Conservation (phyloP, 2,329 filamentous ascomycete genomes). For the Teratosphaeria gauchensis region DNA sequence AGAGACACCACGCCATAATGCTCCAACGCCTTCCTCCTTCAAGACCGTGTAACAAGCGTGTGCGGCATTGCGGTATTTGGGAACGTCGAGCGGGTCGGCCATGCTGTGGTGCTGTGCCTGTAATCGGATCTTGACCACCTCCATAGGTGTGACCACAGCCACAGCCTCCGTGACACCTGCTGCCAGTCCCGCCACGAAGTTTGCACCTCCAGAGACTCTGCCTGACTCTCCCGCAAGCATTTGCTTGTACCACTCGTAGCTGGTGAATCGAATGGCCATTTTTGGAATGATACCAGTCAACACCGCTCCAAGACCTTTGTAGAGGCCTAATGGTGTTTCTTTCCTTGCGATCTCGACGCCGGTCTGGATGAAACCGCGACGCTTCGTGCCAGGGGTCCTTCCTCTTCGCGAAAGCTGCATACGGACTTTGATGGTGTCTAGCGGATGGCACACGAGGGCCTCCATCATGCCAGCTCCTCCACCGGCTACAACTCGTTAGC, state of each 20-base stretch:
- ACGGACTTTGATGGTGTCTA: slow-evolving; percentile 97
- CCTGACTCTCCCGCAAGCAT: slow-evolving; percentile 61
- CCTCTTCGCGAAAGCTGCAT: slow-evolving; percentile 95
- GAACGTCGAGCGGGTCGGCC: slow-evolving; percentile 89
- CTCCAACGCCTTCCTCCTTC: slow-evolving; percentile 77
- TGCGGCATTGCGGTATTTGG: slow-evolving; percentile 94
- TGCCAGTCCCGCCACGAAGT: slow-evolving; percentile 73
- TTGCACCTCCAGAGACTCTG: slow-evolving; percentile 58
- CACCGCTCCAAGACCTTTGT: slow-evolving; percentile 97
- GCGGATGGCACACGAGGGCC: slow-evolving; percentile 86
- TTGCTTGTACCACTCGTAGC: slow-evolving; percentile 92
- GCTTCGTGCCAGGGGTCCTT: slow-evolving; percentile 67
- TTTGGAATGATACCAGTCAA: slow-evolving; percentile 94
- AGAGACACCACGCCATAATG: slow-evolving; percentile 86
- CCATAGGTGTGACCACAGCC: slow-evolving; percentile 94
- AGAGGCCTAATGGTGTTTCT: slow-evolving; percentile 85
- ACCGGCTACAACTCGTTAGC: slow-evolving; percentile 52
- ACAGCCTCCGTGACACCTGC: slow-evolving; percentile 96
- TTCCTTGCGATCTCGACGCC: slow-evolving; percentile 77
- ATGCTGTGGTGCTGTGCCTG: slow-evolving; percentile 98
- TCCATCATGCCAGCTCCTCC: slow-evolving; percentile 99
- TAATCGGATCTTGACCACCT: slow-evolving; percentile 96
- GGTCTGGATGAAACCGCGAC: slow-evolving; percentile 78
- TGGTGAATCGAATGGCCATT: slow-evolving; percentile 98
- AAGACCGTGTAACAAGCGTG: slow-evolving; percentile 77